Percentiles rank a stretch among this genome's conserved stretches.
phyloP scores from a whole-genome alignment of 192 early-diverging fungal species.

The Coemansia sp. region DNA sequence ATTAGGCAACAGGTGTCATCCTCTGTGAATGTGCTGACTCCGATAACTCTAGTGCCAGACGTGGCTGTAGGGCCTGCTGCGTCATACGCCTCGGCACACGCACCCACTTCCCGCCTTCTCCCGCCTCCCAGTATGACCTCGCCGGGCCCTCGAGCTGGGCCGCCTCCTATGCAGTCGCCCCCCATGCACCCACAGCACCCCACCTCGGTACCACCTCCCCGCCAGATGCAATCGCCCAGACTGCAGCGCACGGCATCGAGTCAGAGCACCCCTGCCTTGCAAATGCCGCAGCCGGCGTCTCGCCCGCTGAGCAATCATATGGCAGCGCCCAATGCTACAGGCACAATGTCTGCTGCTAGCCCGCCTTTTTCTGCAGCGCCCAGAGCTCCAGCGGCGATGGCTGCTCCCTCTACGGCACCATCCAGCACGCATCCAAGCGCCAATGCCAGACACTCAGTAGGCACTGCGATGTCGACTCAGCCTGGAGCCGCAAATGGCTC shows the following conservation, averaged over 20 bases:
- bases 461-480: not conserved
- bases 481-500: not conserved
- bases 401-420: not conserved
- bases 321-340: conserved; percentile 5
- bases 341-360: conserved; percentile 16
- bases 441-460: not conserved
- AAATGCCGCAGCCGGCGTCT: not conserved
- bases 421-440: not conserved
- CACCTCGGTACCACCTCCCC: conserved; percentile 41
- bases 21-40: conserved; percentile 23
- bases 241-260: conserved; percentile 41
- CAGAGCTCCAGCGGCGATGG: not conserved
- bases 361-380: conserved; percentile 10
- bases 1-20: conserved; percentile 31
- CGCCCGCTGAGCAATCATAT: not conserved
- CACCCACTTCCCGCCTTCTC: conserved; percentile 32
- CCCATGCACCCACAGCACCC: conserved; percentile 39
- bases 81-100: conserved; percentile 23
- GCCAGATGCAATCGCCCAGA: conserved; percentile 39
- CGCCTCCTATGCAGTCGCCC: conserved; percentile 38
- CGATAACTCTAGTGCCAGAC: conserved; percentile 15
- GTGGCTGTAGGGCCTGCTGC: conserved; percentile 7
- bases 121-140: conserved; percentile 29
- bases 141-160: conserved; percentile 32
- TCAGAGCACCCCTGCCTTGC: conserved; percentile 25